Conservation (phyloP, 2,329 filamentous ascomycete genomes). For the Pseudogymnoascus sp. region DNA sequence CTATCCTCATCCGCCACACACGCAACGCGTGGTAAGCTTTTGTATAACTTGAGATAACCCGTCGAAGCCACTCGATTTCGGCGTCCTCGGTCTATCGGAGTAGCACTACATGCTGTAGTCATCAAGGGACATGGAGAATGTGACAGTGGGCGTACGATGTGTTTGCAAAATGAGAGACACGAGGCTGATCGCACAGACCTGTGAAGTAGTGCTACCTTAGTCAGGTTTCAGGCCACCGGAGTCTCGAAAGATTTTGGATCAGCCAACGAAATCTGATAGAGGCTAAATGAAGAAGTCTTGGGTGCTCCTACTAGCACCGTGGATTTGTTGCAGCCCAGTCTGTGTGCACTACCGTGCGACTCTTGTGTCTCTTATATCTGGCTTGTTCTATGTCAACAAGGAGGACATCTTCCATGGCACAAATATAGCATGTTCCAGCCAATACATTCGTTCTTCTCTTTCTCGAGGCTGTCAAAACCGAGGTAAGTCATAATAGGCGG, state of each 20-base stretch:
- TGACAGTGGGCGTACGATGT: background rate
- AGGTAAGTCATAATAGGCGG: background rate
- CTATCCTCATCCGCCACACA: background rate
- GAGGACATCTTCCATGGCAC: background rate
- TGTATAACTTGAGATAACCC: background rate
- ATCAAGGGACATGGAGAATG: background rate
- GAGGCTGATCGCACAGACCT: background rate
- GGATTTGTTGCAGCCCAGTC: background rate
- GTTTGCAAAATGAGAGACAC: background rate
- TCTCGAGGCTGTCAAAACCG: background rate
- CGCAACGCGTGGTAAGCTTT: background rate
- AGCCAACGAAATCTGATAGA: background rate
- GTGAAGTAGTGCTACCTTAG: background rate
- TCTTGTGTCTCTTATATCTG: background rate
- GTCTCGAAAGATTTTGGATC: background rate
- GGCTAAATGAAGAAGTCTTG: background rate
- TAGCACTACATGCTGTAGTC: background rate
- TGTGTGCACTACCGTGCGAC: background rate
- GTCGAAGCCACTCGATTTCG: background rate
- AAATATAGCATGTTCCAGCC: background rate
- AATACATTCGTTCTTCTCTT: no score
- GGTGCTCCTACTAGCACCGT: background rate
- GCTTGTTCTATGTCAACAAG: background rate
- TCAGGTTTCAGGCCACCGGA: background rate
- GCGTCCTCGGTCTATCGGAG: background rate